phyloP scores from a whole-genome alignment of 805 yeast species.

The Ogataea paradorogensis region DNA sequence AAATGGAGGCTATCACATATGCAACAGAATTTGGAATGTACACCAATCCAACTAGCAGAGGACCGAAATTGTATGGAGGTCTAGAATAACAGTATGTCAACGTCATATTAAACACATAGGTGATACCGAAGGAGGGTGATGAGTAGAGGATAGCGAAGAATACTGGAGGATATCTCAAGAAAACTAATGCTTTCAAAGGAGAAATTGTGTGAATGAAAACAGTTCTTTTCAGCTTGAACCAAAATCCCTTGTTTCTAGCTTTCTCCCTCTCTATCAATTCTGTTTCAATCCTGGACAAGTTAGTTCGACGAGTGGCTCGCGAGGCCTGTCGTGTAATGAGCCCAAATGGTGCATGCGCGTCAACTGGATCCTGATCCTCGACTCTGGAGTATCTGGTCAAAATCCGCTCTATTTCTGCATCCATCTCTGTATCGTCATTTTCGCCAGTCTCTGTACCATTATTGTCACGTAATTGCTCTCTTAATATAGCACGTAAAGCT shows the following conservation, averaged over 20 bases:
- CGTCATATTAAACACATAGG: constrained; percentile 74
- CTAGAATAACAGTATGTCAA: constrained; percentile 59
- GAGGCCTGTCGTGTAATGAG: constrained; percentile 30
- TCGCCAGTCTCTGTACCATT: constrained; percentile 17
- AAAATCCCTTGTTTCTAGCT: constrained; percentile 17
- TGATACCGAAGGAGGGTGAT: constrained; percentile 65
- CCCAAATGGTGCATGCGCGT: constrained; percentile 34
- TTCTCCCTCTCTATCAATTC: constrained; percentile 22
- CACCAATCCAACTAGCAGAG: constrained; percentile 66
- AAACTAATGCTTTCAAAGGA: constrained; percentile 60
- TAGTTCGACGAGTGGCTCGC: constrained; percentile 17
- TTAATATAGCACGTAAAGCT: constrained; percentile 45
- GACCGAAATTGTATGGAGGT: constrained; percentile 66
- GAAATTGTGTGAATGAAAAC: constrained; percentile 47
- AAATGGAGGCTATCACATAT: constrained; percentile 69
- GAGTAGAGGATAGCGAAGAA: constrained; percentile 61
- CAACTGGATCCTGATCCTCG: constrained; percentile 29
- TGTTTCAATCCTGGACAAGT: constrained; percentile 20
- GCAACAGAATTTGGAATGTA: constrained; percentile 84
- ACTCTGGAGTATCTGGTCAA: constrained; percentile 33
- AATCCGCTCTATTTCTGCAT: constrained; percentile 30
- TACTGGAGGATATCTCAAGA: constrained; percentile 74
- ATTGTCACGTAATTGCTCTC: constrained; percentile 30
- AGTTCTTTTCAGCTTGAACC: constrained; percentile 27
- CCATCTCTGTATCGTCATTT: constrained; percentile 9